phyloP scores from a whole-genome alignment of 352 stramenopile species.

The Phytophthora sojae region DNA sequence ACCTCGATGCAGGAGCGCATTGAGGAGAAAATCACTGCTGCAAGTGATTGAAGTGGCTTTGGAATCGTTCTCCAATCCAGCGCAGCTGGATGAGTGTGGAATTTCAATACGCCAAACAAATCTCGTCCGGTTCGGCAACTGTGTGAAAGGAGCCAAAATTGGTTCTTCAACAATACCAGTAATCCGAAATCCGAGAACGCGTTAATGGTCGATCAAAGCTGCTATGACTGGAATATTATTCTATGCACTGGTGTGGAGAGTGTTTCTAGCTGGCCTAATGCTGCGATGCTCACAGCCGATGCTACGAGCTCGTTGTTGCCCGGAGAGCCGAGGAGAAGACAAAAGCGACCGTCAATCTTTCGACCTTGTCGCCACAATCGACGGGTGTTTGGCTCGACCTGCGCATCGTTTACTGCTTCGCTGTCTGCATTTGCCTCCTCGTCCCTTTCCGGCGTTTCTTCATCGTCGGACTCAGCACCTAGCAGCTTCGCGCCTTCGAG shows the following conservation, averaged over 20 bases:
- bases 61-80: not conserved
- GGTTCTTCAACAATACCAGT: not conserved
- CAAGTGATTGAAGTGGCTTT: too few relatives aligned
- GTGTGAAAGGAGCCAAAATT: not conserved
- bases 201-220: not conserved
- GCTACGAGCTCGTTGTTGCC: not conserved
- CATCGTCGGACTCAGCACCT: not conserved
- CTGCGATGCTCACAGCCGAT: not conserved
- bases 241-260: not conserved
- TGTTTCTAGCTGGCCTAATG: not conserved
- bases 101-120: not conserved
- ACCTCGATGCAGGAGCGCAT: too few relatives aligned
- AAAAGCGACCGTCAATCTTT: slow-evolving; percentile 31
- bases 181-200: not conserved
- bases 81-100: not conserved
- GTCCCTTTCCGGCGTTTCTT: slow-evolving; percentile 12
- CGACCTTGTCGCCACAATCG: slow-evolving; percentile 24
- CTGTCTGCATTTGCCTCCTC: not conserved
- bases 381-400: not conserved
- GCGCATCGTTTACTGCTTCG: not conserved
- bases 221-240: not conserved
- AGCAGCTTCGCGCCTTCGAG: not conserved
- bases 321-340: slow-evolving; percentile 15
- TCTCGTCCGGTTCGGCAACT: not conserved
- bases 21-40: not conserved